phyloP scores from a whole-genome alignment of 139 green algal species.

The Spirogloea muscicola region DNA sequence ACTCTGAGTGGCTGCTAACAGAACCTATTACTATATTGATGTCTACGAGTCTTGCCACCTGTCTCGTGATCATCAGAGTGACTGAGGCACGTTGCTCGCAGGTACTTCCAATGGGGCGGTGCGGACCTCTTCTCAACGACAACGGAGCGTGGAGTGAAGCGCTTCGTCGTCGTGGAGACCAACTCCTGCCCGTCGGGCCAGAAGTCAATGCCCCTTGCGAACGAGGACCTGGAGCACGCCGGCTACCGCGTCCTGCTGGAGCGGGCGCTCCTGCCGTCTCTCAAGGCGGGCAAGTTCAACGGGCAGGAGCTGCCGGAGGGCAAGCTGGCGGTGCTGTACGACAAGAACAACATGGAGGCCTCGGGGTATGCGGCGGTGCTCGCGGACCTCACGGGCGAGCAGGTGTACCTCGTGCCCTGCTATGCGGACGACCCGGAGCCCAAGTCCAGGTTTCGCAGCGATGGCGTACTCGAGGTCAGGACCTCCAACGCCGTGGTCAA shows the following conservation, averaged over 20 bases:
- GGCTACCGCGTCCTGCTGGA: slow-evolving; percentile 39
- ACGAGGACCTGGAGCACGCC: slow-evolving; percentile 35
- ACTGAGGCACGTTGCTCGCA: no score
- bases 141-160: slow-evolving; percentile 20
- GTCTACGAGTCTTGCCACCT: no score
- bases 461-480: slow-evolving; percentile 33
- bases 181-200: slow-evolving; percentile 43
- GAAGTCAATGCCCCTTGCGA: slow-evolving; percentile 41
- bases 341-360: slow-evolving; percentile 39
- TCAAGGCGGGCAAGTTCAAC: slow-evolving; percentile 24
- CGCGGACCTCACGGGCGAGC: slow-evolving; percentile 29
- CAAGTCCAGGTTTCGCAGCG: slow-evolving; percentile 12
- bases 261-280: slow-evolving; percentile 9
- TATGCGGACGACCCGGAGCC: slow-evolving; percentile 30
- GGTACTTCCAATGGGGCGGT: slow-evolving; percentile 38
- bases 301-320: slow-evolving; percentile 18
- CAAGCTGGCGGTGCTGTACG: slow-evolving; percentile 33
- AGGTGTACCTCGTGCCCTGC: slow-evolving; percentile 32
- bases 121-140: slow-evolving; percentile 41
- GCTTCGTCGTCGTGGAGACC: slow-evolving; percentile 41
- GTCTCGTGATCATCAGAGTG: no score
- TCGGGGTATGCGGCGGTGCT: slow-evolving; percentile 38
- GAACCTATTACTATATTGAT: no score
- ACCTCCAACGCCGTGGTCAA: slow-evolving; percentile 13
- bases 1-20: no score